These are phyloP conservation scores for Penicillium nordicum DNA, from an alignment of 2,329 filamentous ascomycete genomes.

Conservation along the genomic window DNA sequence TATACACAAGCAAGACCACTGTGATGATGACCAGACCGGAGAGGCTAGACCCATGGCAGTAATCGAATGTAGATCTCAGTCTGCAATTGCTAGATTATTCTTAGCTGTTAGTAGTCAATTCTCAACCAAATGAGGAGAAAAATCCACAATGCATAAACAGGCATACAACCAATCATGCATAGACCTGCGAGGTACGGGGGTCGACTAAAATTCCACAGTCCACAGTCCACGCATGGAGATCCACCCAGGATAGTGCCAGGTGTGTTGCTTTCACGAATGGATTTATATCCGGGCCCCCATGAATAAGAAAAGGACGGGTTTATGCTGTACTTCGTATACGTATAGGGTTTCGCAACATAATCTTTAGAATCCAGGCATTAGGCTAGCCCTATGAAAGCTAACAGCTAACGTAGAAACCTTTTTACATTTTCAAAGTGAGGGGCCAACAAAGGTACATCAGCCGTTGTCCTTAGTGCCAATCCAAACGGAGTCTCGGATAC, in stretches of 20 bases:
- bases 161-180: conserved; percentile 4
- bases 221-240: not conserved
- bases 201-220: not conserved
- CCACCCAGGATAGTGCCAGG: not conserved
- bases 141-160: conserved; percentile 4
- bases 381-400: not conserved
- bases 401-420: not conserved
- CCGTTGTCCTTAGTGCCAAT: conserved; percentile 17
- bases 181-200: conserved; percentile 5
- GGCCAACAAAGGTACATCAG: conserved; percentile 13
- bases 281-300: not conserved
- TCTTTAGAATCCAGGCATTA: not conserved
- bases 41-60: conserved; percentile 5
- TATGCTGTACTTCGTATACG: not conserved
- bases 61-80: conserved; percentile 1
- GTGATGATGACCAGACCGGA: not conserved
- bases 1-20: too few species aligned
- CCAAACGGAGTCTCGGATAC: conserved; percentile 17
- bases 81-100: conserved; percentile 12
- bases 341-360: not conserved
- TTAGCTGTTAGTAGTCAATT: not conserved
- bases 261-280: not conserved
- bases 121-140: not conserved
- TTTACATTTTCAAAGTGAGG: conserved; percentile 8
- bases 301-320: not conserved